A percentile compares a stretch with the other conserved stretches of the same genome.
These are phyloP conservation scores for Pyronema domesticum DNA, from an alignment of 495 filamentous ascomycete genomes.

Conservation along the genomic window DNA sequence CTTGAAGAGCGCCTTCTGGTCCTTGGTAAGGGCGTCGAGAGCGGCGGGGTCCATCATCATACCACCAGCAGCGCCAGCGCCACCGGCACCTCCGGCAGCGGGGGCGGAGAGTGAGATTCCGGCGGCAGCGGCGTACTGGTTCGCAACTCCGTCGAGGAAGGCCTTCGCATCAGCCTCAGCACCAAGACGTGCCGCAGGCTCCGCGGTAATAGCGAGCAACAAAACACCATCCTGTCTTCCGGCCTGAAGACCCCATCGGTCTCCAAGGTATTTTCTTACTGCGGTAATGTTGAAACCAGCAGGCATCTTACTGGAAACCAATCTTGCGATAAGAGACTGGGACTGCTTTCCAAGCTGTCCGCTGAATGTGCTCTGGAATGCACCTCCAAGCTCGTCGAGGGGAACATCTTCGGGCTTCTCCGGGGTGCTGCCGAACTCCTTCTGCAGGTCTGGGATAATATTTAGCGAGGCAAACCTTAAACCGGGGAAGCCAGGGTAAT, in stretches of 20 bases:
- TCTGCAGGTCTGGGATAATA: conserved; percentile 85
- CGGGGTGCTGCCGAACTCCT: conserved; percentile 94
- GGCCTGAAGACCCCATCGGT: conserved; percentile 71
- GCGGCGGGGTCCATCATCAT: conserved; percentile 99
- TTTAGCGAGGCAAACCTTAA: conserved; percentile 22
- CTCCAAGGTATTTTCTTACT: conserved; percentile 85
- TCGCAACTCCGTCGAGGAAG: conserved; percentile 67
- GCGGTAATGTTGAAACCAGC: conserved; percentile 96
- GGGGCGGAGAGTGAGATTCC: conserved; percentile 69
- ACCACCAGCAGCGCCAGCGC: conserved; percentile 46
- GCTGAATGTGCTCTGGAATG: conserved; percentile 96
- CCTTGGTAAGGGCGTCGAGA: conserved; percentile 89
- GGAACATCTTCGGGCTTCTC: conserved; percentile 98
- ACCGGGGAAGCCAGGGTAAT: neutral
- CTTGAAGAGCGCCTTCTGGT: conserved; percentile 87
- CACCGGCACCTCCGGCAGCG: conserved; percentile 54
- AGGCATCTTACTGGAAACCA: conserved; percentile 98
- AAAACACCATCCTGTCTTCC: conserved; percentile 87
- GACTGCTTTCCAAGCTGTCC: conserved; percentile 96
- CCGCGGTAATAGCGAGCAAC: conserved; percentile 76
- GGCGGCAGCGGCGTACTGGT: conserved; percentile 74
- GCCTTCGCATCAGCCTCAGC: conserved; percentile 81
- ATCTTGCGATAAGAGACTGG: conserved; percentile 73
- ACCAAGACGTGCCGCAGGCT: conserved; percentile 71
- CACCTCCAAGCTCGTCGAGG: conserved; percentile 80